A percentile compares a stretch with the other conserved stretches of the same genome.
phyloP scores from a whole-genome alignment of 78 protist genomes.

The Isochrysis galbana region DNA sequence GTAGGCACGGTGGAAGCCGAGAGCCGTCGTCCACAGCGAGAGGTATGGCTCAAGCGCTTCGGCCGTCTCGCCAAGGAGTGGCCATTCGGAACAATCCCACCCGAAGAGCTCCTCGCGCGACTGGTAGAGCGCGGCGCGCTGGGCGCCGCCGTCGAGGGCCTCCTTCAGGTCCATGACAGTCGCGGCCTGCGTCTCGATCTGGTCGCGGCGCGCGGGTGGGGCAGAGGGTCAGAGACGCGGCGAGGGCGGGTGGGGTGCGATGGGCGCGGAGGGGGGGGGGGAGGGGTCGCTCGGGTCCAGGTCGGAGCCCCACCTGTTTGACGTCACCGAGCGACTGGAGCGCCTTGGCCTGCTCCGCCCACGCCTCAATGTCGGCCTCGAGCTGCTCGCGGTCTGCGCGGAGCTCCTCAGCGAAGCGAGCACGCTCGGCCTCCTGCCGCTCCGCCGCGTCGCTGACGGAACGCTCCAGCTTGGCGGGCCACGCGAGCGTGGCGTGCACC shows the following conservation, averaged over 20 bases:
- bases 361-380: constrained; percentile 31
- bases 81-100: constrained; percentile 40
- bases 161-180: constrained; percentile 24
- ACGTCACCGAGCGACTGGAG: background rate
- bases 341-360: constrained; percentile 15
- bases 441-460: background rate
- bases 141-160: constrained; percentile 28
- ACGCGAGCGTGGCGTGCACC: background rate
- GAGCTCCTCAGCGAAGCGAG: constrained; percentile 27
- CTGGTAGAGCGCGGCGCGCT: constrained; percentile 30
- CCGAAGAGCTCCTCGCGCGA: constrained; percentile 51
- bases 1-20: background rate
- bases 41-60: constrained; percentile 66
- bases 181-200: constrained; percentile 36
- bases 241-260: too few species aligned
- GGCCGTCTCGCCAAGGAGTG: background rate
- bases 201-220: too few species aligned
- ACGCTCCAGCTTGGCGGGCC: background rate
- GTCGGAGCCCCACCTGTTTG: too few species aligned
- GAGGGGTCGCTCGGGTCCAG: too few species aligned
- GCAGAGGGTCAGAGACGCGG: too few species aligned
- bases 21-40: constrained; percentile 61
- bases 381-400: constrained; percentile 31
- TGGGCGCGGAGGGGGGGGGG: too few species aligned
- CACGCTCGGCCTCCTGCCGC: constrained; percentile 6